Evolutionary conservation across 768 basidiomycete species (phyloP).

Genomic region (Daedaleopsis sinensis): DNA sequence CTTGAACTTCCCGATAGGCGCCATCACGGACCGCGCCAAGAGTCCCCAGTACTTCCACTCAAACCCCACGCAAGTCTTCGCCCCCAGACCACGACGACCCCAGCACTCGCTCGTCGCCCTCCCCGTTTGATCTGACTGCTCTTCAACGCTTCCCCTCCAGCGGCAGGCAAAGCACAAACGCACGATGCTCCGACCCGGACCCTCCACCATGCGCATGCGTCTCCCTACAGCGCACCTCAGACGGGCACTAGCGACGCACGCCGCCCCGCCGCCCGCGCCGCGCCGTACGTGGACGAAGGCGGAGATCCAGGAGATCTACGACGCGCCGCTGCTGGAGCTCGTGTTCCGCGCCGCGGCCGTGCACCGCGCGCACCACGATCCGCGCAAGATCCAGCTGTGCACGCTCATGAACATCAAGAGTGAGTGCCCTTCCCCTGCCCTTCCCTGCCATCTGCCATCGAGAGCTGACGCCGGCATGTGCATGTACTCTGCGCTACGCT

Average conservation of each 20-base stretch:
- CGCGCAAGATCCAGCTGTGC: constrained; percentile 90
- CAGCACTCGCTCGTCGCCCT: too few species aligned
- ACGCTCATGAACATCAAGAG: constrained; percentile 99
- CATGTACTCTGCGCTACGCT: too few species aligned
- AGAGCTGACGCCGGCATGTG: too few species aligned
- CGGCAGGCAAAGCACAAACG: neutral
- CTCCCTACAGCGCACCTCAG: constrained; percentile 30
- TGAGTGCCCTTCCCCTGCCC: constrained; percentile 46
- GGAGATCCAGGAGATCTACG: constrained; percentile 86
- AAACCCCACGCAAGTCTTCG: constrained; percentile 19
- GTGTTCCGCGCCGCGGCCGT: constrained; percentile 84
- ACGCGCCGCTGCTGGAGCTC: constrained; percentile 84
- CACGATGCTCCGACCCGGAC: constrained; percentile 43
- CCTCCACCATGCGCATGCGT: constrained; percentile 18
- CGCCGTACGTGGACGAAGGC: constrained; percentile 73
- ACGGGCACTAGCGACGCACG: constrained; percentile 68
- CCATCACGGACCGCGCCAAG: neutral
- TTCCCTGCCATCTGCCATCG: constrained; percentile 26
- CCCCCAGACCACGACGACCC: neutral
- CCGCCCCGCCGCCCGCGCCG: constrained; percentile 38
- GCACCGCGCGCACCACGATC: constrained; percentile 86
- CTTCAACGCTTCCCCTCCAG: neutral
- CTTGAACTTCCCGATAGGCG: constrained; percentile 8
- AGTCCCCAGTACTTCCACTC: constrained; percentile 21
- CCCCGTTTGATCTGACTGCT: neutral